These are phyloP conservation scores for Rhizomucor pusillus DNA, from an alignment of 371 early-diverging fungal species.

Conservation along the genomic window DNA sequence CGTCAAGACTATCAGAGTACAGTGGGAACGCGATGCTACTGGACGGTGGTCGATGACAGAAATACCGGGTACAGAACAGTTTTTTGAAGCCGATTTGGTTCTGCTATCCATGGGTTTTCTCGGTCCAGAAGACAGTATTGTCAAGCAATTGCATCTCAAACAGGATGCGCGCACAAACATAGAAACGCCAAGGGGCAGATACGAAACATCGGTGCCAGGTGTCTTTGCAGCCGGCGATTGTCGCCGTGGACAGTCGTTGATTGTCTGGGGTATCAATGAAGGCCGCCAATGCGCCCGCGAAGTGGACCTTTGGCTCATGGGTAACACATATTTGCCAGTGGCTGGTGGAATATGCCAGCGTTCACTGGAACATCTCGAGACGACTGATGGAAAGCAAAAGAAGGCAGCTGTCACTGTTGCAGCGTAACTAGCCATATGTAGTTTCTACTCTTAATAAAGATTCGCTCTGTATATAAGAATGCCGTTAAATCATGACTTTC, in stretches of 20 bases:
- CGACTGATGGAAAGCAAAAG: not conserved
- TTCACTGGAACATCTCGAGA: not conserved
- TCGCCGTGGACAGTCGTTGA: slow-evolving; percentile 89
- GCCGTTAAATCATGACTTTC: not conserved
- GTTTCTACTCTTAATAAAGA: not conserved
- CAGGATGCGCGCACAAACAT: slow-evolving; percentile 75
- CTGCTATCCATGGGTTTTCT: slow-evolving; percentile 95
- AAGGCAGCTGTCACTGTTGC: not conserved
- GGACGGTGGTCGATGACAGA: slow-evolving; percentile 91
- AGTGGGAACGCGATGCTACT: slow-evolving; percentile 78
- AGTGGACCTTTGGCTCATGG: slow-evolving; percentile 79
- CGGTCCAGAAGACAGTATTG: slow-evolving; percentile 85
- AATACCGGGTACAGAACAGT: slow-evolving; percentile 75
- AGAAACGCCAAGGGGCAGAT: slow-evolving; percentile 52
- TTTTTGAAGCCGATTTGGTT: slow-evolving; percentile 86
- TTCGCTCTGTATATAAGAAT: not conserved
- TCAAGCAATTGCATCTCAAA: slow-evolving; percentile 76
- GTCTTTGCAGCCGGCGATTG: slow-evolving; percentile 97
- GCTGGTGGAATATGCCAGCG: slow-evolving; percentile 68
- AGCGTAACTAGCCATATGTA: not conserved
- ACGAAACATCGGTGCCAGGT: slow-evolving; percentile 44
- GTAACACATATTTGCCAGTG: slow-evolving; percentile 64
- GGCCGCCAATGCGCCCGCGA: slow-evolving; percentile 93
- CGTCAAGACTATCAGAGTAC: slow-evolving; percentile 90
- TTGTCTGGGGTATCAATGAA: slow-evolving; percentile 97